These are phyloP conservation scores for Quercus alba DNA, from an alignment of 306 rosid species.

Conservation along the genomic window DNA sequence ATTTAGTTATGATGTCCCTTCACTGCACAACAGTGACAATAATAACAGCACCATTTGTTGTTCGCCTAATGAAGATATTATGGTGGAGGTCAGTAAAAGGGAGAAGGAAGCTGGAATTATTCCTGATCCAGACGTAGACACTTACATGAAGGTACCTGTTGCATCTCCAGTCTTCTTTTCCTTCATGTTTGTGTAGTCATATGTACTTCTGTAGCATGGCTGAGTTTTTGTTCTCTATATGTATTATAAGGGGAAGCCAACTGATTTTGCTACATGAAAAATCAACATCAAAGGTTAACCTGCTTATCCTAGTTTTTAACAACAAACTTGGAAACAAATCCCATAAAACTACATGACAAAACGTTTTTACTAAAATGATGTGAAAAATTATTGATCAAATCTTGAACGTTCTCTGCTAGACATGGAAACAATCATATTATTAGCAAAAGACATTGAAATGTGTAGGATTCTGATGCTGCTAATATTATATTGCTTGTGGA, in stretches of 20 bases:
- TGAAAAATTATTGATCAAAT: too few relatives aligned
- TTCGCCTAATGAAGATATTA: slow-evolving; percentile 36
- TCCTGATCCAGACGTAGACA: slow-evolving; percentile 76
- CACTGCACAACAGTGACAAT: not conserved
- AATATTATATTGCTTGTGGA: not conserved
- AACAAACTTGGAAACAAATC: not conserved
- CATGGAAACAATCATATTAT: too few relatives aligned
- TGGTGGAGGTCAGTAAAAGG: slow-evolving; percentile 59
- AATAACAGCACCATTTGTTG: not conserved
- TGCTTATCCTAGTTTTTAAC: not conserved
- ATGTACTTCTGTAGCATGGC: not conserved
- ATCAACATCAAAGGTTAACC: not conserved
- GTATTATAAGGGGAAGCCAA: not conserved
- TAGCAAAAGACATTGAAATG: too few relatives aligned
- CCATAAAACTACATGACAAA: too few relatives aligned
- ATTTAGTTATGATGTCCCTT: not conserved
- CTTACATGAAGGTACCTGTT: slow-evolving; percentile 71
- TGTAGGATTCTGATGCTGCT: not conserved
- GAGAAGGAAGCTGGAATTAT: slow-evolving; percentile 66
- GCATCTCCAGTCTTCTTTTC: not conserved
- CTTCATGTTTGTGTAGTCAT: not conserved
- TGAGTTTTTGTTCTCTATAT: not conserved
- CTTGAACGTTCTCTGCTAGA: too few relatives aligned
- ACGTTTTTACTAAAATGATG: too few relatives aligned
- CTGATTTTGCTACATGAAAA: not conserved